Conservation (phyloP, 2,329 filamentous ascomycete genomes). For the Teratosphaeriaceae sp. region DNA sequence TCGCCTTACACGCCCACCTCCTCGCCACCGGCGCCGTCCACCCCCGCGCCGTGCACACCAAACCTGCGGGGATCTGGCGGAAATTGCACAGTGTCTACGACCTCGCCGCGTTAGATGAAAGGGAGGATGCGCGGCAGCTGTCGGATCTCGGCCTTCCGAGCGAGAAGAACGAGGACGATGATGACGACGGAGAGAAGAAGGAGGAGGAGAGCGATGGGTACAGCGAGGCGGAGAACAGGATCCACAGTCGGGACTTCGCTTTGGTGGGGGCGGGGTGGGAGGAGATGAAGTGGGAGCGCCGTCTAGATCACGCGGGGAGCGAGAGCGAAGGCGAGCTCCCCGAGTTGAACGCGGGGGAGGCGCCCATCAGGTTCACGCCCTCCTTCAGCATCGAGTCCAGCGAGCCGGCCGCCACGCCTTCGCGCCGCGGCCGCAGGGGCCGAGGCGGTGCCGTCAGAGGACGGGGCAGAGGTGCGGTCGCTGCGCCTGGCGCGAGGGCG, state of each 20-base stretch:
- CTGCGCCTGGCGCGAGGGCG: constrained; percentile 11
- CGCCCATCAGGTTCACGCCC: constrained; percentile 28
- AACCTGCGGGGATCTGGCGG: constrained; percentile 84
- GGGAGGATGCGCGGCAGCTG: constrained; percentile 59
- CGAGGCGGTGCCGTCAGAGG: constrained; percentile 1
- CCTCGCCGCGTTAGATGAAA: constrained; percentile 76
- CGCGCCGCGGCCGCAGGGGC: constrained; percentile 10
- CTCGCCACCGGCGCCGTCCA: constrained; percentile 30
- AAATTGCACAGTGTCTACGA: constrained; percentile 83
- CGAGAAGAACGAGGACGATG: constrained; percentile 32
- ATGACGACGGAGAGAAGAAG: constrained; percentile 26
- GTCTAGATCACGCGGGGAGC: constrained; percentile 20
- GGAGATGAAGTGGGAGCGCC: constrained; percentile 37
- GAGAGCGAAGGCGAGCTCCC: constrained; percentile 22
- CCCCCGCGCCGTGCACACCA: constrained; percentile 55
- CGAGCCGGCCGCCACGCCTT: constrained; percentile 18
- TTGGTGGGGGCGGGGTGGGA: constrained; percentile 36
- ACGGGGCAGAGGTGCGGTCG: constrained; percentile 8
- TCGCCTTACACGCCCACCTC: constrained; percentile 54
- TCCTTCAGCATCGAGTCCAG: constrained; percentile 25
- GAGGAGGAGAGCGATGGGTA: constrained; percentile 34
- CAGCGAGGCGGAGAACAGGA: constrained; percentile 29
- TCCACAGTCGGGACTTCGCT: constrained; percentile 35
- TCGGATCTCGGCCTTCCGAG: constrained; percentile 29
- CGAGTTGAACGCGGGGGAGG: constrained; percentile 26